Base-by-base conservation (phyloP, 1,284 basidiomycete species). In the Phylloporus sp. region DNA sequence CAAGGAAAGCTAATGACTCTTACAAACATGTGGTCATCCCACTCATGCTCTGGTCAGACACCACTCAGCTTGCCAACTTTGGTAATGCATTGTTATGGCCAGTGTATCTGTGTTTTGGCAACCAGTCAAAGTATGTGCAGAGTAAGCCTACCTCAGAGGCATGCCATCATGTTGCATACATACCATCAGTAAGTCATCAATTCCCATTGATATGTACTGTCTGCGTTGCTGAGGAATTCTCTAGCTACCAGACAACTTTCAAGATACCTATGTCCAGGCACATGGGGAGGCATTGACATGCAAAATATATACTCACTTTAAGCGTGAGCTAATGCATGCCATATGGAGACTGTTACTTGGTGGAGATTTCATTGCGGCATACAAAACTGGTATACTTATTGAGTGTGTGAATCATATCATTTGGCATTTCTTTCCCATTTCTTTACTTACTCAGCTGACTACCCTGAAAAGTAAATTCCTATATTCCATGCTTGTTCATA, bases 91-190 rank as follows among this genome's bases (percentile, higher is more conserved):
- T 66, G 0, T 52, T 76, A 0, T 78, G 76, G 75, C 77, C 77
- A 1, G 40, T 75, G 2, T 78, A 76, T 42, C 39, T 75, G 1
- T 77, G 53, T 29, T 69, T 77, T 28, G 71, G 67, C 0, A 76
- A 75, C 18, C 65, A 75, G 40, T 64, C 62, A 6, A 65, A 65
- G 7, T 65, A 65, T 32, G 34, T 13, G 1, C 10, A 7, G 6
- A 29, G 49, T 0, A 65, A 61, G 26, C 66, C 68, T 18, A 66
- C 59, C 1, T 18, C 56, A 7, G 39, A 4, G 1, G 67, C 72
- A 10, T 70, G 67, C 24, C 73, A 79, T 53, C 75, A 77, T 59
- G 20, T 79, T 4, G 74, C 75, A 1, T 77, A 77, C 51, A 67
- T 79, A 20, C 75, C 73, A 20, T 3, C 8, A 4, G 44, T 57